A percentile compares a stretch with the other conserved stretches of the same genome.
Conservation (phyloP, 2,329 filamentous ascomycete species). For the Rhexocercosporidium sp. region DNA sequence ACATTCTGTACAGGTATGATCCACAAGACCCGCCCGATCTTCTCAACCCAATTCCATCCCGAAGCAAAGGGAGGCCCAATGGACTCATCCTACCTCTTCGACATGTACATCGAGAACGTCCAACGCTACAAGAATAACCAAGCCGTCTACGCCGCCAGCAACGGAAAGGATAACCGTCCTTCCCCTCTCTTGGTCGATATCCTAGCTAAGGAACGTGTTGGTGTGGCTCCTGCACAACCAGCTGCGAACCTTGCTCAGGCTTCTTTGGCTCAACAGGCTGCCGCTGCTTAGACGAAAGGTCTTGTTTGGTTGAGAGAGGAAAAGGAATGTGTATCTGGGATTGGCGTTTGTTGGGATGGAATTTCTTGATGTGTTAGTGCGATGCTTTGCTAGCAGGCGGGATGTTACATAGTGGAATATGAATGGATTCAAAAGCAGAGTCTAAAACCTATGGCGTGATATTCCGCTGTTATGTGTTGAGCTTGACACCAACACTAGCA, state of each 20-base stretch:
- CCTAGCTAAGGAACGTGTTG: conserved; percentile 91
- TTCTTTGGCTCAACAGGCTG: conserved; percentile 25
- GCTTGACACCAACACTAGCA: too few species aligned
- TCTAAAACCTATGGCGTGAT: neutral
- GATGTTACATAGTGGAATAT: neutral
- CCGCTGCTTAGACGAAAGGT: conserved; percentile 24
- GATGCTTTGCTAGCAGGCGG: neutral
- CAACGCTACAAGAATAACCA: conserved; percentile 87
- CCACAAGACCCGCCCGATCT: conserved; percentile 94
- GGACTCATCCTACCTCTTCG: conserved; percentile 95
- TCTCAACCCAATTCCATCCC: conserved; percentile 98
- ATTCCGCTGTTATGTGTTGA: too few species aligned
- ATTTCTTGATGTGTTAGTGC: neutral
- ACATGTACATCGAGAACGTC: conserved; percentile 92
- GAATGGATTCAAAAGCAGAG: neutral
- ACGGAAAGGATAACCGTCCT: conserved; percentile 82
- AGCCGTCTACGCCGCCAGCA: conserved; percentile 67
- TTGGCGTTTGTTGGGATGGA: neutral
- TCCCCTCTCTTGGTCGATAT: conserved; percentile 89
- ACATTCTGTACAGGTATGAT: conserved; percentile 68
- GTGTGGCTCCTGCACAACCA: conserved; percentile 58
- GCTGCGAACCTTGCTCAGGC: conserved; percentile 33
- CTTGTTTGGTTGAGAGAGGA: neutral
- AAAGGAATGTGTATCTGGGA: neutral
- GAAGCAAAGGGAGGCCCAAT: conserved; percentile 97